Conservation (phyloP, 2,329 filamentous ascomycete species). For the Ascochyta koolunga region DNA sequence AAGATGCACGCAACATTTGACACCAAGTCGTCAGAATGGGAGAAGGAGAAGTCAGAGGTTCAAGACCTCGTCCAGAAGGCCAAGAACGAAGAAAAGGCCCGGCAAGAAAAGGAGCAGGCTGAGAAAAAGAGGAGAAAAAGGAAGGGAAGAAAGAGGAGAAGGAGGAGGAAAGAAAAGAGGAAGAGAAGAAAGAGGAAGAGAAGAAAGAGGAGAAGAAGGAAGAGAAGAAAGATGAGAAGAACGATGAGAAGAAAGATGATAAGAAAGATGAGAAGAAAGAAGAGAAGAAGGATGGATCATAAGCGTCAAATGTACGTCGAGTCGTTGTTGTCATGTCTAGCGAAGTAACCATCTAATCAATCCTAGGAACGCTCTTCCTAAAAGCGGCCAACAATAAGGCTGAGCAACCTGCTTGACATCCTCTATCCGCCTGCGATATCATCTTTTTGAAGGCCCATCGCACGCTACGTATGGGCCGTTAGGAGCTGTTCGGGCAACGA, state of each 20-base stretch:
- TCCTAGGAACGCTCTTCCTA: neutral
- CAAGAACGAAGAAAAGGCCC: slow-evolving; percentile 47
- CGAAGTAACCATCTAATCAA: neutral
- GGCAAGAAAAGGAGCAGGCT: slow-evolving; percentile 49
- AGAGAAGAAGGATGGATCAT: slow-evolving; percentile 23
- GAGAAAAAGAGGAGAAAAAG: slow-evolving; percentile 50
- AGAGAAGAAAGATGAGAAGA: slow-evolving; percentile 30
- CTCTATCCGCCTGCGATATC: neutral
- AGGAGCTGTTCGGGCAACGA: slow-evolving; percentile 14
- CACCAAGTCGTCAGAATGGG: slow-evolving; percentile 80
- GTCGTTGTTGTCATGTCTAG: neutral
- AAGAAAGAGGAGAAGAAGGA: slow-evolving; percentile 49
- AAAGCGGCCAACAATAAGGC: neutral
- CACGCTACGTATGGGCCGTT: slow-evolving; percentile 31
- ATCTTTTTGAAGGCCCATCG: neutral
- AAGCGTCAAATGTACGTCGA: slow-evolving; percentile 1
- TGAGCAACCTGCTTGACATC: neutral
- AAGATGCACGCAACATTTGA: slow-evolving; percentile 83
- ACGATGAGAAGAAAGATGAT: slow-evolving; percentile 44
- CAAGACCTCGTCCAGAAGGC: slow-evolving; percentile 69
- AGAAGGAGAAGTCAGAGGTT: slow-evolving; percentile 84
- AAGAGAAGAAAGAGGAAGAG: slow-evolving; percentile 33
- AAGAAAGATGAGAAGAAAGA: slow-evolving; percentile 45
- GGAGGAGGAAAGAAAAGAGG: no score
- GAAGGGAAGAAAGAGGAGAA: slow-evolving; percentile 38